Percentiles rank a stretch among this genome's conserved stretches.
phyloP scores from a whole-genome alignment of 2,329 filamentous ascomycete species.

The Fusarium sp. region DNA sequence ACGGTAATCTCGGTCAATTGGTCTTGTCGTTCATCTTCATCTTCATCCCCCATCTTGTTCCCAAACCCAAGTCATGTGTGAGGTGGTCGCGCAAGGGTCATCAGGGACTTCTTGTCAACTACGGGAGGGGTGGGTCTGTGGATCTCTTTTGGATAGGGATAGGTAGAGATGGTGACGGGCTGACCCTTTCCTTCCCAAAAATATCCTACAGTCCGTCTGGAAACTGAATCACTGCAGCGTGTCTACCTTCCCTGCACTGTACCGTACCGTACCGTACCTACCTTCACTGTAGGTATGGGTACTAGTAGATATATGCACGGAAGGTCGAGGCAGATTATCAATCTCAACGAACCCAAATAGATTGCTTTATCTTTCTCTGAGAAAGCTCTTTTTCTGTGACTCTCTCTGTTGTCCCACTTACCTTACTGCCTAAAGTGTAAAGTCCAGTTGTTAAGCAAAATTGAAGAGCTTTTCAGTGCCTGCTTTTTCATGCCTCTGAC shows the following conservation, averaged over 20 bases:
- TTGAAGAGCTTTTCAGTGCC: conserved; percentile 8
- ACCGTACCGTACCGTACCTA: conserved; percentile 15
- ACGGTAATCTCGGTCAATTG: neutral
- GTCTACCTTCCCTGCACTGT: no score
- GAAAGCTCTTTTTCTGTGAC: neutral
- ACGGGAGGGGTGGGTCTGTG: conserved; percentile 32
- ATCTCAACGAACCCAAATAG: conserved; percentile 14
- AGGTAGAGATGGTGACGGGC: conserved; percentile 21
- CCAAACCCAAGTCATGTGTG: conserved; percentile 36
- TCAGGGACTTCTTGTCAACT: conserved; percentile 35
- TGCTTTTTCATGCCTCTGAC: neutral
- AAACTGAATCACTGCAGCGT: conserved; percentile 21
- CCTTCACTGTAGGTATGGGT: neutral
- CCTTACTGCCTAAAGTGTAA: neutral
- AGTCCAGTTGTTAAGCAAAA: neutral
- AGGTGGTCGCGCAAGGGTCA: conserved; percentile 28
- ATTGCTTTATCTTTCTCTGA: conserved; percentile 1
- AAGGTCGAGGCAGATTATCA: conserved; percentile 10
- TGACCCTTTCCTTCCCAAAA: conserved; percentile 43
- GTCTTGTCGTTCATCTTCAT: conserved; percentile 2
- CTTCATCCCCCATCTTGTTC: conserved; percentile 3
- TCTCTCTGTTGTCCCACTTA: conserved; percentile 14
- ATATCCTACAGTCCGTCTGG: conserved; percentile 38
- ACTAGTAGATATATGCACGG: no score
- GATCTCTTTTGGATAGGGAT: neutral